These are phyloP conservation scores for Epichloe bromicola DNA, from an alignment of 2,329 filamentous ascomycete genomes.

Conservation along the genomic window DNA sequence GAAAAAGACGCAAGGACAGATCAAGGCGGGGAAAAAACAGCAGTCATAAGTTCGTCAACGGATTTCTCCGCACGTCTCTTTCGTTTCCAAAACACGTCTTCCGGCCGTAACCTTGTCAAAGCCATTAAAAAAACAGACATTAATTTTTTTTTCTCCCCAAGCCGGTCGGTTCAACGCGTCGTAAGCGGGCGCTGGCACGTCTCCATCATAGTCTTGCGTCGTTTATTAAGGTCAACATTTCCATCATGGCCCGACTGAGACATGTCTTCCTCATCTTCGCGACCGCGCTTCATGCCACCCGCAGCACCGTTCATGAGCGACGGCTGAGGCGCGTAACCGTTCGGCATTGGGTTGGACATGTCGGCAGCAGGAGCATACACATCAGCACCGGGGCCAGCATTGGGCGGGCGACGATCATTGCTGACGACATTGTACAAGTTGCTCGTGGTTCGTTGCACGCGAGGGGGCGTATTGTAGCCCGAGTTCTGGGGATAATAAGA, in stretches of 20 bases:
- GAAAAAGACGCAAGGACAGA: not conserved
- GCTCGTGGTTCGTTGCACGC: constrained; percentile 55
- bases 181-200: constrained; percentile 36
- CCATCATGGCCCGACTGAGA: constrained; percentile 47
- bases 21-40: constrained; percentile 10
- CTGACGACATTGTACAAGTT: constrained; percentile 85
- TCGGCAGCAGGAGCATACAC: constrained; percentile 57
- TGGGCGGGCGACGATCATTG: constrained; percentile 52
- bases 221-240: constrained; percentile 62
- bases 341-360: constrained; percentile 40
- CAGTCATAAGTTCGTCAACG: constrained; percentile 25
- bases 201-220: constrained; percentile 65
- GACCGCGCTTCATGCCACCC: constrained; percentile 31
- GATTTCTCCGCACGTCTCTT: constrained; percentile 13
- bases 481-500: constrained; percentile 57
- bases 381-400: constrained; percentile 50
- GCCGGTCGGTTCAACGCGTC: constrained; percentile 36
- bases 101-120: constrained; percentile 9
- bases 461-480: constrained; percentile 70
- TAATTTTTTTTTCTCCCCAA: constrained; percentile 22
- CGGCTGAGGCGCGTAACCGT: constrained; percentile 51
- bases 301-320: constrained; percentile 51
- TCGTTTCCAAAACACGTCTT: constrained; percentile 13
- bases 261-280: constrained; percentile 46
- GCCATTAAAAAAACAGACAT: constrained; percentile 16